Evolutionary conservation across 352 stramenopile genomes (phyloP), one percentile per base, ranked within the genome.

Genomic region (Globisporangium canariense): DNA sequence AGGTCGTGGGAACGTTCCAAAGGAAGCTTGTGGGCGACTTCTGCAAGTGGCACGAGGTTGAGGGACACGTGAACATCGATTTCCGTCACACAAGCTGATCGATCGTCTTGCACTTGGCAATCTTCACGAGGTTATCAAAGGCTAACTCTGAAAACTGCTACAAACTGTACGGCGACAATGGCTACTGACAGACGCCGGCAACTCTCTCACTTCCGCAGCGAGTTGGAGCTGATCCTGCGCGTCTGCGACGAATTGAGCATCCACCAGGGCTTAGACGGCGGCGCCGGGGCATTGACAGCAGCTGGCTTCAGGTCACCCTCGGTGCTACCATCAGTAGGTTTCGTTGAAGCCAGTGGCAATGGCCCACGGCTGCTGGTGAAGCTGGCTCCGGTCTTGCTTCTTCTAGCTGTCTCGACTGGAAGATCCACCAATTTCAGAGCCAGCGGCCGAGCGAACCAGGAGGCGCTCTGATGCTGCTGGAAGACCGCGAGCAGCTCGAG

Each of bases 161-260:
- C 25, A 28, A 28, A 28, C 25, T 28, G 25, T 28, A 28, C 25
- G 25, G 25, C 25, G 25, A 28, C 25, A 28, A 28, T 28, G 25
- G 25, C 25, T 28, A 28, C 52, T 58, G 13, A 16, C 20, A 45
- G 9, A 25, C 2, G 8, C 30, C 14, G 32, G 7, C 32, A 9
- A 32, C 30, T 64, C 18, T n/a, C 14, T 50, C 30, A 30, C 66
- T 63, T 67, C 13, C 46, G 61, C 43, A 76, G 52, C 40, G 74
- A 76, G 49, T 79, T 64, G 20, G 74, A 77, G n/a, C 65, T 76
- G 55, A 86, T 71, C 18, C 62, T 74, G 25, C 65, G 60, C 7
- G 49, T 60, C 11, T 56, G 49, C 40, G 60, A 13, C 49, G 47
- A 16, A 10, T 32, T 57, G 20, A 68, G 28, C 38, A 38, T 56